Evolutionary conservation across 495 filamentous ascomycete genomes (phyloP).

Genomic region (Cryomyces minteri): DNA sequence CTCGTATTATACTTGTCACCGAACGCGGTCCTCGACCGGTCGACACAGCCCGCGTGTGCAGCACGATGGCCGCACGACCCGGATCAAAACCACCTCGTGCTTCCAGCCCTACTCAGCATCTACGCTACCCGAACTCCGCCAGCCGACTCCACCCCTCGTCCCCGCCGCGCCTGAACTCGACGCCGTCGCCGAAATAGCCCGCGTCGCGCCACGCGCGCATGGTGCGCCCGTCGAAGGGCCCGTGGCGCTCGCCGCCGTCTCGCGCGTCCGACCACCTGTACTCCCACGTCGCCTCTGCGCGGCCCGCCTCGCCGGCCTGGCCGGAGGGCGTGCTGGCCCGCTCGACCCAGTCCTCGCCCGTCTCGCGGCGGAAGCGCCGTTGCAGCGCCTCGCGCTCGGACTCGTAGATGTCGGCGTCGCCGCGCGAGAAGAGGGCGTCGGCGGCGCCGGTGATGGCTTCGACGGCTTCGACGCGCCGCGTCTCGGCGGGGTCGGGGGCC

Average conservation of each 20-base stretch:
- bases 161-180: constrained; percentile 60
- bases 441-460: constrained; percentile 75
- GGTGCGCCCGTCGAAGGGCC: constrained; percentile 63
- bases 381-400: constrained; percentile 68
- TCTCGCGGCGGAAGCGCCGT: constrained; percentile 69
- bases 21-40: too few species aligned
- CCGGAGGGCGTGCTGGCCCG: constrained; percentile 4
- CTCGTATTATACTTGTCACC: too few species aligned
- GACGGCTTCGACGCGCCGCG: constrained; percentile 48
- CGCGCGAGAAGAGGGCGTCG: constrained; percentile 63
- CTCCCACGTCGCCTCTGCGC: constrained; percentile 49
- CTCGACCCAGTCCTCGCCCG: constrained; percentile 83
- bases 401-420: constrained; percentile 78
- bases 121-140: constrained; percentile 28
- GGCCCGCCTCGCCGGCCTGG: constrained; percentile 4
- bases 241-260: constrained; percentile 64
- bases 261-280: constrained; percentile 79
- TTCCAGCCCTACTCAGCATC: too few species aligned
- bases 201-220: constrained; percentile 82
- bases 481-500: constrained; percentile 48
- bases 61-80: too few species aligned
- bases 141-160: constrained; percentile 41
- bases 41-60: too few species aligned
- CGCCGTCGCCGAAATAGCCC: constrained; percentile 86
- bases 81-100: too few species aligned